Evolutionary conservation across 805 yeast species (phyloP).

Genomic region (Candida railenensis): DNA sequence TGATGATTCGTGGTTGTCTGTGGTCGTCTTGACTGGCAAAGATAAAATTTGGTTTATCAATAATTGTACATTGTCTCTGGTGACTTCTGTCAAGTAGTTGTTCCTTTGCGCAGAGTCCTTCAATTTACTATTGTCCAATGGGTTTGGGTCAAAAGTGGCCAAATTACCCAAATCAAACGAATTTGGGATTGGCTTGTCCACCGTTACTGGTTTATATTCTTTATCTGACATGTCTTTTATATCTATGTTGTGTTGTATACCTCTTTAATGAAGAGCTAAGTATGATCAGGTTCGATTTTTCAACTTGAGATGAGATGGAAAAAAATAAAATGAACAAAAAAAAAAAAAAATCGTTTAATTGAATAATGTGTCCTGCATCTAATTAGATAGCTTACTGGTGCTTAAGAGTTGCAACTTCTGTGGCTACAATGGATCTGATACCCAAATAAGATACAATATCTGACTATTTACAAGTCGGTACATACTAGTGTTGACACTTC

Average conservation of each 20-base stretch:
- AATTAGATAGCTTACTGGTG: too few relatives aligned
- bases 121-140: constrained; percentile 64
- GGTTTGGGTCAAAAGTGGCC: constrained; percentile 87
- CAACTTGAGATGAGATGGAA: not conserved
- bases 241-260: too few relatives aligned
- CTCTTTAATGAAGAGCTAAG: too few relatives aligned
- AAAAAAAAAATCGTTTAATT: not conserved
- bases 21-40: constrained; percentile 83
- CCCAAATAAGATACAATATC: too few relatives aligned
- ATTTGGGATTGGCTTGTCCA: constrained; percentile 88
- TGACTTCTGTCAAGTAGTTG: constrained; percentile 55
- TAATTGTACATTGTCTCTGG: constrained; percentile 92
- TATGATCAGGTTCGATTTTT: too few relatives aligned
- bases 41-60: constrained; percentile 87
- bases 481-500: too few relatives aligned
- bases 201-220: constrained; percentile 70
- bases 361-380: too few relatives aligned
- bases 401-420: too few relatives aligned
- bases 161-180: constrained; percentile 87
- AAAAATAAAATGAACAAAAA: not conserved
- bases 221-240: constrained; percentile 6
- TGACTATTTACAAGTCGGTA: too few relatives aligned
- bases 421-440: not conserved
- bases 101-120: constrained; percentile 59
- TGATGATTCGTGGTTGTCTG: constrained; percentile 60